phyloP scores from a whole-genome alignment of 2,329 filamentous ascomycete species.

The Nothophaeocryptopus gaeumannii region DNA sequence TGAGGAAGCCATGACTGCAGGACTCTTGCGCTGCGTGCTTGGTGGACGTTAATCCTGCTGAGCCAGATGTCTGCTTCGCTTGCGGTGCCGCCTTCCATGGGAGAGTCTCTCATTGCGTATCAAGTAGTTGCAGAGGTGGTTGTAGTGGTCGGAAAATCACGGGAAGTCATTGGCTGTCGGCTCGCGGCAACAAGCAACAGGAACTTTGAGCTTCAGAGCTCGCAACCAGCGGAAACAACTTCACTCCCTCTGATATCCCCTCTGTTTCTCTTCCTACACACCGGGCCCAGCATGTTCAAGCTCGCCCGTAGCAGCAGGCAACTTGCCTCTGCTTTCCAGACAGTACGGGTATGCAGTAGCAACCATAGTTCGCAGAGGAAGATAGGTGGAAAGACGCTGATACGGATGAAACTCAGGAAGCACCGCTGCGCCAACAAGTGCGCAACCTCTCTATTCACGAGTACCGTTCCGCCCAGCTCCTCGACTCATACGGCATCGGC shows the following conservation, averaged over 20 bases:
- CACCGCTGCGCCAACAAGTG: conserved; percentile 67
- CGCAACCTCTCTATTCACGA: conserved; percentile 95
- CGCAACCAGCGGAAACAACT: conserved; percentile 10
- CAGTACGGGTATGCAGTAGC: conserved; percentile 60
- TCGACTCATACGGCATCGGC: conserved; percentile 87
- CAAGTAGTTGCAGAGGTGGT: not conserved
- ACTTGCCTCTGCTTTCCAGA: conserved; percentile 74
- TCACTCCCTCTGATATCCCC: conserved; percentile 3
- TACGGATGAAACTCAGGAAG: no score
- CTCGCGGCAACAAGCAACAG: conserved; percentile 8
- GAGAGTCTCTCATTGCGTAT: not conserved
- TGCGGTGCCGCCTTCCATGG: conserved; percentile 8
- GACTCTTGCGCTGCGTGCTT: conserved; percentile 54
- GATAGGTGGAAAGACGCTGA: conserved; percentile 8
- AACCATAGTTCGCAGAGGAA: not conserved
- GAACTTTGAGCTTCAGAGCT: conserved; percentile 10
- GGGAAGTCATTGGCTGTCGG: conserved; percentile 4
- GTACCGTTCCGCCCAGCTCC: conserved; percentile 90
- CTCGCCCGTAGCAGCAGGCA: conserved; percentile 72
- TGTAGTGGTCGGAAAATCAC: not conserved
- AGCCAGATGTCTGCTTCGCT: conserved; percentile 49
- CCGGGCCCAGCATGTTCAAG: conserved; percentile 67
- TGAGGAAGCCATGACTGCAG: conserved; percentile 55
- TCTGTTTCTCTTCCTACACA: conserved; percentile 3
- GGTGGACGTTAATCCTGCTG: conserved; percentile 52